Evolutionary conservation across 164 flowering plant species (phyloP), one percentile per base, ranked within the genome.

Genomic region (Hamamelis virginiana): DNA sequence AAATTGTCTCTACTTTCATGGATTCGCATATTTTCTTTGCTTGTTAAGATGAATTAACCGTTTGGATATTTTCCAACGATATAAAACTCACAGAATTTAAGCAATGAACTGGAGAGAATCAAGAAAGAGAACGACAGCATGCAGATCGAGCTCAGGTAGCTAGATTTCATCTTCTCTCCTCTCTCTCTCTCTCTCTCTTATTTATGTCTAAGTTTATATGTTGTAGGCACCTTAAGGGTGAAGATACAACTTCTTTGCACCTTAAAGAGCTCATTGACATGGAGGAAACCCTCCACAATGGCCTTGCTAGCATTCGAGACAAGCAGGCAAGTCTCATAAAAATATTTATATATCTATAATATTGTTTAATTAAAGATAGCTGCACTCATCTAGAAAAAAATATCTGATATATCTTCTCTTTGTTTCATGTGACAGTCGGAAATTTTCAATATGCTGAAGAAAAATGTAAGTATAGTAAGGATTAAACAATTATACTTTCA

Each of bases 91-190:
- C 85, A 93, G 97, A 78, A 80, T 72, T 83, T 94, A 41, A 84
- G 77, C 75, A 82, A 80, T 65, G 98, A 94, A 74, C 72, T 90
- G 45, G 92, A 94, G n/a, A 82, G 94, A 64, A 75, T 89, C 83
- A 90, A 88, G 85, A 94, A 94, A 68, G 97, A 94, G 78, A 90
- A 94, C 69, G 96, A 90, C 52, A 83, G 63, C 80, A 84, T 94
- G 96, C 88, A 86, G 83, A 85, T 87, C 50, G 81, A 89, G 70
- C 94, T 94, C 76, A 89, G 95, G 98, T 87, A 69, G 9, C 8
- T 52, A 28, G 6, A 13, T 18, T 14, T 38, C 12, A 21, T 58
- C 43, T 63, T 25, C 71, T n/a, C n/a, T 55, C 45, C 59, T 16
- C 11, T 61, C 33, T 70, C 16, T 74, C n/a, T 44, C 8, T 18